Evolutionary conservation across 1,284 basidiomycete genomes (phyloP), one percentile per base, ranked within the genome.

Genomic region (Afroboletus lepidellus): DNA sequence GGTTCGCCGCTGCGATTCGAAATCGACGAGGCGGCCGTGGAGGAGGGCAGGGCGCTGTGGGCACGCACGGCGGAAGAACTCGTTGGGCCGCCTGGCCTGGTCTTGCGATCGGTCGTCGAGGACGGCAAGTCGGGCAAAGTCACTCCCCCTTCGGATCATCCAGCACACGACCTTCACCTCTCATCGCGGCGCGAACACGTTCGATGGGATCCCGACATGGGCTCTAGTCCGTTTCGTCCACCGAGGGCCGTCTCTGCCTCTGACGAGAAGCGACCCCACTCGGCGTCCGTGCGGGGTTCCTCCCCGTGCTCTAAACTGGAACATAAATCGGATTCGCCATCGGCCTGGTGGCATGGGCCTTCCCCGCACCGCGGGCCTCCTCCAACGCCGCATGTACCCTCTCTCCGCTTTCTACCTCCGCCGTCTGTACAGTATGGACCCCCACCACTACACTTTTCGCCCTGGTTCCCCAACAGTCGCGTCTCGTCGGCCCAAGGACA

Each of bases 21-120:
- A 27, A 51, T 64, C 4, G 58, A 66, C 15, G 65, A 66, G 43
- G 54, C 27, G 6, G 37, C 36, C 11, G 67, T 66, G 21, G 67
- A 69, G 15, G 48, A 63, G 32, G 64, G 62, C 25, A 58, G 54
- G 56, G 48, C 46, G 6, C 30, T 41, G 23, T 66, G 64, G 67
- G 36, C 53, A 24, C 51, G 53, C 33, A 37, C 48, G 5, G 50
- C 55, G 1, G 53, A 61, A 34, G 62, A 65, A 21, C 57, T 66
- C 15, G 64, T 66, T 25, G 64, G 64, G 6, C 54, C 55, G 7
- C 51, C 61, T 27, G 62, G 63, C 1, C 20, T 61, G 3, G 46
- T 11, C 29, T 36, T 61, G 43, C 50, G 37, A 29, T 54, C 48
- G 32, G 23, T 46, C 15, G 29, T 52, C 41, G 25, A 41, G 48